Conservation (phyloP, 306 rosid genomes). For the Prunus armeniaca region DNA sequence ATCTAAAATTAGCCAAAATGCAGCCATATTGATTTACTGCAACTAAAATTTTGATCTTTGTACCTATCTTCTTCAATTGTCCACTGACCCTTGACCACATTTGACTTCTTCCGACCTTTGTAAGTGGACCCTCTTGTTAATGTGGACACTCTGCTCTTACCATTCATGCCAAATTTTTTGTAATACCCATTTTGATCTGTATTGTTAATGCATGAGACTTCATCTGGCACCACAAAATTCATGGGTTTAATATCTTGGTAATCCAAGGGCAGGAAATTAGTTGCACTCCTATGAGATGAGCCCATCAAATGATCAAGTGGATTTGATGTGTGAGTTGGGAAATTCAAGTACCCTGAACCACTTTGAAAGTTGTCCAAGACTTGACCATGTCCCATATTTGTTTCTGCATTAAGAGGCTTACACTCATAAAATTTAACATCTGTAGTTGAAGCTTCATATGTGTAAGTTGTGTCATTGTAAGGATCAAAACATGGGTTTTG, state of each 20-base stretch:
- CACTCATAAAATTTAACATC: conserved; percentile 39
- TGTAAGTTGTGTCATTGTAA: conserved; percentile 24
- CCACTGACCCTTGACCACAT: conserved; percentile 88
- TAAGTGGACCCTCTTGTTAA: conserved; percentile 32
- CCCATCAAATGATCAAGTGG: conserved; percentile 32
- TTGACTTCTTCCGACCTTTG: conserved; percentile 55
- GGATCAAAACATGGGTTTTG: conserved; percentile 42
- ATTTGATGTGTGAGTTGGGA: conserved; percentile 30
- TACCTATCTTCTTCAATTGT: conserved; percentile 87
- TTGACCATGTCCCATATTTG: conserved; percentile 37
- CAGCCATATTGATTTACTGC: too few relatives aligned
- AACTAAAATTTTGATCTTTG: not conserved
- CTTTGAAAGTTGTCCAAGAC: conserved; percentile 56
- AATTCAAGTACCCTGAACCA: conserved; percentile 38
- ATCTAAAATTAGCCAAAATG: not conserved
- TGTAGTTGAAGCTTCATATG: conserved; percentile 25
- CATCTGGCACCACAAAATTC: conserved; percentile 58
- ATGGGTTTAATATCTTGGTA: conserved; percentile 40
- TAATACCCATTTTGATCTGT: conserved; percentile 32
- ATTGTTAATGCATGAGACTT: conserved; percentile 54
- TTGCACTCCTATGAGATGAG: conserved; percentile 26
- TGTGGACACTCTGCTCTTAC: conserved; percentile 31
- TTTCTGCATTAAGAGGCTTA: conserved; percentile 39
- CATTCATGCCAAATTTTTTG: conserved; percentile 36
- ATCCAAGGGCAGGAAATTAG: conserved; percentile 20